Base-by-base conservation (phyloP, 768 basidiomycete species). In the Piloderma croceum region DNA sequence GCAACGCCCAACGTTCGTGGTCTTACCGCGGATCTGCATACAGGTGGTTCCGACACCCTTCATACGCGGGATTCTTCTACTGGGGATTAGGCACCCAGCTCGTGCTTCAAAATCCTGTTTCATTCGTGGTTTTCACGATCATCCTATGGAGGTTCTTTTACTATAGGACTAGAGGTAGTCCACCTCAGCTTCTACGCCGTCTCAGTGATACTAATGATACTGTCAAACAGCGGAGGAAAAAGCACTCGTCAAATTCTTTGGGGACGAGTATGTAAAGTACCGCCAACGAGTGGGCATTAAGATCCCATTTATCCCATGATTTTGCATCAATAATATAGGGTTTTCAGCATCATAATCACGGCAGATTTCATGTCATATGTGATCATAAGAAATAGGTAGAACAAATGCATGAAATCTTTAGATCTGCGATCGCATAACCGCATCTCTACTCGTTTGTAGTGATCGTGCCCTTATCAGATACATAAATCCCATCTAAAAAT, bases 1-100 rank as follows among this genome's bases (percentile, higher is more conserved):
- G n/a, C 34, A 35, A 7, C 12, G 24, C 6, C 27, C 35, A 17
- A 21, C 31, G 31, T 24, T 57, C 10, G 35, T 18, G 59, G 49
- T 25, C 36, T 34, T 20, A 22, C 24, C 13, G 19, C 19, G 40
- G 31, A n/a, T 11, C 21, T 31, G 19, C 39, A 18, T 9, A 11
- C 50, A 90, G 89, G 6, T 86, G 78, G 77, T 83, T 81, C 45
- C 79, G 96, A 11, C 96, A 99, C 62, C 96, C 96, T 9, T 96
- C 94, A 0, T 99, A 99, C 51, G 78, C 89, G 2, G 96, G 93
- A 2, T 99, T 97, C 69, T 94, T 88, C 61, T 98, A 94, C 60
- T 98, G 96, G 96, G 92, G 91, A 0, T 54, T 99, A 20, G 91
- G 93, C 2, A 96, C 91, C 0, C 96, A 99, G 58, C 63, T 98